Percentiles rank a stretch among this genome's conserved stretches.
Conservation (phyloP, 805 yeast genomes). For the Wickerhamomyces chaumierensis region DNA sequence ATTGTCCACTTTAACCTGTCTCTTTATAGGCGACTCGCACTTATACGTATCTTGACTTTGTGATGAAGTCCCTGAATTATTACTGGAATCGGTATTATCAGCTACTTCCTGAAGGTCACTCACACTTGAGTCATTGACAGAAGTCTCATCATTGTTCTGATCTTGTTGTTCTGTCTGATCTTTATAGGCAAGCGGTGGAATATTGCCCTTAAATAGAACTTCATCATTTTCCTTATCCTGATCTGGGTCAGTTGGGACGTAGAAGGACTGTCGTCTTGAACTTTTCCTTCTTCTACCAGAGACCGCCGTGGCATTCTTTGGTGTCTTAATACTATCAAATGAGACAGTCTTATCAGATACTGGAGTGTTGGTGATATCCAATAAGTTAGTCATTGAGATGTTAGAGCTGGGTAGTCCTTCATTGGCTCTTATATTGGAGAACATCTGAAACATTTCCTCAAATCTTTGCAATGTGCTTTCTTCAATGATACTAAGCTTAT, state of each 20-base stretch:
- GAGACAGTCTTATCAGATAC: conserved; percentile 16
- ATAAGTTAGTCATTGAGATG: conserved; percentile 3
- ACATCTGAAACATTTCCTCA: conserved; percentile 32
- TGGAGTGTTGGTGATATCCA: conserved; percentile 2
- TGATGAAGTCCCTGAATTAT: not conserved
- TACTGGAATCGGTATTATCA: not conserved
- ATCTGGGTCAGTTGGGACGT: conserved; percentile 18
- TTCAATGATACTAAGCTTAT: conserved; percentile 29
- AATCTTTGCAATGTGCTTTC: conserved; percentile 28
- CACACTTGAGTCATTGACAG: not conserved
- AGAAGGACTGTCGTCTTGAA: conserved; percentile 30
- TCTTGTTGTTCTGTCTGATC: not conserved
- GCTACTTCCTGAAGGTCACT: not conserved
- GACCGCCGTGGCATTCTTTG: conserved; percentile 6
- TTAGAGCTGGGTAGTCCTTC: conserved; percentile 25
- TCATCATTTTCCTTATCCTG: not conserved
- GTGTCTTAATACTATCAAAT: conserved; percentile 15
- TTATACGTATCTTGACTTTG: no score
- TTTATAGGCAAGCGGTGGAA: conserved; percentile 4
- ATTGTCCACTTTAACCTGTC: not conserved
- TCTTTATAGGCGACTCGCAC: conserved; percentile 1
- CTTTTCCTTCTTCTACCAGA: conserved; percentile 25
- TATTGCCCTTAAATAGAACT: not conserved
- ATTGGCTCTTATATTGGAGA: conserved; percentile 27
- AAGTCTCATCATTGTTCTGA: no score